Conservation (phyloP, 148 eudicot genomes). For the Heliosperma pusillum region DNA sequence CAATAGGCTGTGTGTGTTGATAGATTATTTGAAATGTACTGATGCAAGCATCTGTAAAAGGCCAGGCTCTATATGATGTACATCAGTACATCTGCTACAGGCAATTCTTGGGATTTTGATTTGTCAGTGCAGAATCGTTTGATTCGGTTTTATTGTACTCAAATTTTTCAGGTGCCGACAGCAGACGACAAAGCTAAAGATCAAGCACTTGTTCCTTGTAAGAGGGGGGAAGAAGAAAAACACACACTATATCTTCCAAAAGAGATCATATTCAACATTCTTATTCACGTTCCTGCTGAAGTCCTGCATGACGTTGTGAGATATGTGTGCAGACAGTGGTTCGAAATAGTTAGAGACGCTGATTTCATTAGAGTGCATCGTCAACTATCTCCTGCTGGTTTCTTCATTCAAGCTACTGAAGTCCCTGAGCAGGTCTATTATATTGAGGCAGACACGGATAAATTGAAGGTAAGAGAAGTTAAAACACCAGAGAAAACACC, state of each 20-base stretch:
- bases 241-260: background rate
- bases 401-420: background rate
- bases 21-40: no score
- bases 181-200: background rate
- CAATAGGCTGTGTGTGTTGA: no score
- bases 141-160: no score
- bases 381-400: background rate
- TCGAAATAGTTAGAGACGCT: background rate
- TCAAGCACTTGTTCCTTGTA: constrained; percentile 6
- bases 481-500: no score
- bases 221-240: background rate
- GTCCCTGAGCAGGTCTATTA: no score
- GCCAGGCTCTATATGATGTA: no score
- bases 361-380: background rate
- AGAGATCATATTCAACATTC: constrained; percentile 13
- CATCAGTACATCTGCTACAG: no score
- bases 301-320: constrained; percentile 8
- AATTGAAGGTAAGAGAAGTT: background rate
- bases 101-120: no score
- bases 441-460: background rate
- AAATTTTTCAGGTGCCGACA: background rate
- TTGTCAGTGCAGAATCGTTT: no score
- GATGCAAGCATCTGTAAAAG: no score
- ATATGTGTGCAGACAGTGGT: constrained; percentile 16
- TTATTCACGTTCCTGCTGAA: constrained; percentile 1